These are phyloP conservation scores for Termitomyces sp. DNA, from an alignment of 768 basidiomycete species.

Conservation along the genomic window DNA sequence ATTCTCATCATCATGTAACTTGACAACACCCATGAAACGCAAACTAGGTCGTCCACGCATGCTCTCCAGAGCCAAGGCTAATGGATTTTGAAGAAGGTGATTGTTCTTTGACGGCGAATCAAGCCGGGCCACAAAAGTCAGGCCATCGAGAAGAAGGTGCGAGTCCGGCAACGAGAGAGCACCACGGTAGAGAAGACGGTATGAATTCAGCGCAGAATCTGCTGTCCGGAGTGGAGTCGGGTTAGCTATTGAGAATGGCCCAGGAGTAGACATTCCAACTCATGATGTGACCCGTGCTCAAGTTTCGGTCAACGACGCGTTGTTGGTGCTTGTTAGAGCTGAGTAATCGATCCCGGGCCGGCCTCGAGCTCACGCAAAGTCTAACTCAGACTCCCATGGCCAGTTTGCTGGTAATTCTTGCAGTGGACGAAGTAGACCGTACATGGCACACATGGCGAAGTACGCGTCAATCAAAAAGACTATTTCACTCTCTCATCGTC, in stretches of 20 bases:
- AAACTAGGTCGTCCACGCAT: slow-evolving; percentile 72
- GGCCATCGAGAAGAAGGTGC: slow-evolving; percentile 61
- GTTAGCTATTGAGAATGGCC: slow-evolving; percentile 11
- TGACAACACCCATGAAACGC: slow-evolving; percentile 48
- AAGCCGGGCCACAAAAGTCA: slow-evolving; percentile 57
- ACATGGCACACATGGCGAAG: slow-evolving; percentile 2
- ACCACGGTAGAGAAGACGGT: slow-evolving; percentile 71
- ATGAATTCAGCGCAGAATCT: slow-evolving; percentile 12
- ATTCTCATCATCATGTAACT: slow-evolving; percentile 38
- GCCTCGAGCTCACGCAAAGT: neutral
- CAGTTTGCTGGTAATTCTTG: slow-evolving; percentile 7
- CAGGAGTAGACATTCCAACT: slow-evolving; percentile 11
- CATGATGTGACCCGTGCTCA: slow-evolving; percentile 16
- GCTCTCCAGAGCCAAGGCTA: slow-evolving; percentile 70
- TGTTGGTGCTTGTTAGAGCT: slow-evolving; percentile 9
- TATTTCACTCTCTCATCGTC: neutral
- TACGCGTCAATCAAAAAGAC: neutral
- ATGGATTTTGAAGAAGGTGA: slow-evolving; percentile 56
- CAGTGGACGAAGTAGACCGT: neutral
- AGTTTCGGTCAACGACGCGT: slow-evolving; percentile 7
- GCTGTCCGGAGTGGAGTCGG: slow-evolving; percentile 16
- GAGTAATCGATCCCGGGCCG: neutral
- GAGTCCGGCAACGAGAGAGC: slow-evolving; percentile 72
- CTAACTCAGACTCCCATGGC: slow-evolving; percentile 4
- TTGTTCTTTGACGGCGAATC: slow-evolving; percentile 30